Base-by-base conservation (phyloP, 805 yeast species). In the Wickerhamiella hasegawae region DNA sequence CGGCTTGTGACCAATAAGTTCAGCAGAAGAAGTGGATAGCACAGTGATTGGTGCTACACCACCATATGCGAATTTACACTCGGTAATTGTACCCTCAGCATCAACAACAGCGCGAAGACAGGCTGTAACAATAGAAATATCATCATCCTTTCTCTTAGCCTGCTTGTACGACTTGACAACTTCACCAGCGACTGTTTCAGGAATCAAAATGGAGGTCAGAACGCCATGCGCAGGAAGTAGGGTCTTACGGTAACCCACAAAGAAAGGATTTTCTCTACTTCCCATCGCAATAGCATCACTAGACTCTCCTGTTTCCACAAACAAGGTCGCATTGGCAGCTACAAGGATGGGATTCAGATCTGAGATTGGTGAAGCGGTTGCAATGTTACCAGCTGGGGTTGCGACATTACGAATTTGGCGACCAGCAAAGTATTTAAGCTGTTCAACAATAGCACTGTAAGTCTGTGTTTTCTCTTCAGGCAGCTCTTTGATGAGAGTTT, bases 31-130 rank as follows among this genome's bases (percentile, higher is more conserved):
- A 27, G 51, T 52, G 4, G 68, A 57, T 20, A 55, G 54, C 2
- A 57, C 57, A 1, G 70, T 64, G 49, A 60, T 55, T 3, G 69
- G 64, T 4, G 68, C 70, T 51, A 65, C 65, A 30, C 70, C 70
- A 20, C 70, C 70, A 38, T 59, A 65, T 2, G 58, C 63, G 14
- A 65, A 42, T 1, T 62, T 47, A 1, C 61, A 54, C 26, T 54
- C 46, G 18, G 34, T 41, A 3, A 35, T 39, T 1, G 26, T 25
- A 18, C 35, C 32, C 22, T 38, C 39, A 4, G 33, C 26, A 18
- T 40, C 50, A 12, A 48, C 35, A 12, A 32, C 38, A 4, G 46
- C 43, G 31, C 63, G 44, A 38, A 63, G 39, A 37, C 65, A 62
- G 0, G 63, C 55, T 14, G 69, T 62, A 9, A 65, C 70, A 39